Evolutionary conservation across 495 filamentous ascomycete species (phyloP), one percentile per base, ranked within the genome.

Genomic region (Annulohypoxylon nitens): DNA sequence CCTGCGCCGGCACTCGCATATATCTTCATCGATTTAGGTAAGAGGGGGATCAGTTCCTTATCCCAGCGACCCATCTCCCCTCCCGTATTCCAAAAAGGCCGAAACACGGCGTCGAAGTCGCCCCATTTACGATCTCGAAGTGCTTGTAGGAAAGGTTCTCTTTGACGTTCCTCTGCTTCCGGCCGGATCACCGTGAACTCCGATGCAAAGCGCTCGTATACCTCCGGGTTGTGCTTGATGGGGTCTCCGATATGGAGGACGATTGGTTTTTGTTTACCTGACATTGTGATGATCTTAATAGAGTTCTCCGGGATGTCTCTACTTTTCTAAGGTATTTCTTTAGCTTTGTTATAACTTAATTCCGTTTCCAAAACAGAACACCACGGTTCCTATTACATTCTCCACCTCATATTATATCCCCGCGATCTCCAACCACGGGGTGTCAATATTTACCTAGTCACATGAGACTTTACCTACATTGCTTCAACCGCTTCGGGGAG

Each of bases 81-180:
- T 12, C 53, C 53, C n/a, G 53, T 57, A 16, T 57, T 37, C 53
- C 53, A 57, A 12, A 54, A 54, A 12, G 50, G 53, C 53, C 53
- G 33, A 33, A 37, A 57, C 53, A 57, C 53, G 16, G 53, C 53
- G 30, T 57, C 33, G 53, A 57, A 57, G 53, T 57, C 53, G 14
- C 53, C 53, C 53, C 53, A 54, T 37, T 57, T 57, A 6, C 33
- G 33, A 33, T 37, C 53, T 16, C 53, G 53, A 8, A 57, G 53
- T 14, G 33, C 53, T 33, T 34, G 53, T 33, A 57, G 33, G 33
- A 57, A 57, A 7, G 53, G 53, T 7, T 37, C 53, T 33, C 53
- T 57, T 16, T 57, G 33, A 3, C 53, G 33, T 33, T 57, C 53
- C 33, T 57, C 53, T 33, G n/a, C 53, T 37, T 57, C 33, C n/a